These are phyloP conservation scores for Xylariales sp. DNA, from an alignment of 2,329 filamentous ascomycete genomes.

Conservation along the genomic window DNA sequence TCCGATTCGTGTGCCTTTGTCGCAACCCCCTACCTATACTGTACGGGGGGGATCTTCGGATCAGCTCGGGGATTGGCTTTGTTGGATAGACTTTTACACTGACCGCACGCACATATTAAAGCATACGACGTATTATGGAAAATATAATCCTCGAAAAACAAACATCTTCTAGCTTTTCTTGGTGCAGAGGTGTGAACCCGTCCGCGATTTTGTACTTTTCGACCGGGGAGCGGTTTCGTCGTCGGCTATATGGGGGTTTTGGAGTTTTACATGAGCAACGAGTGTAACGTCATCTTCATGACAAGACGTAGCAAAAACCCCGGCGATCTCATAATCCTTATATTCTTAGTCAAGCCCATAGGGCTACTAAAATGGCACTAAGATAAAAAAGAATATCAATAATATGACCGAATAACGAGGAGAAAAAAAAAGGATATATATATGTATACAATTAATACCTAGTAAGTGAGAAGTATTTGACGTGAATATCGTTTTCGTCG, in stretches of 20 bases:
- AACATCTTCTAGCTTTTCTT: neutral
- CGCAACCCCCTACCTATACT: neutral
- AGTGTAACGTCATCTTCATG: too few species aligned
- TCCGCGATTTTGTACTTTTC: neutral
- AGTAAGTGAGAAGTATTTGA: neutral
- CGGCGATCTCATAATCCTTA: slow-evolving; percentile 22
- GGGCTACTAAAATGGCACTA: slow-evolving; percentile 3
- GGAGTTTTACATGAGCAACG: too few species aligned
- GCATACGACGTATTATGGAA: too few species aligned
- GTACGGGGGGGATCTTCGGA: neutral
- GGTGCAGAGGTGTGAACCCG: neutral
- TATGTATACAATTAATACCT: neutral
- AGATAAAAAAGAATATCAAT: neutral
- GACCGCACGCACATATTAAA: too few species aligned
- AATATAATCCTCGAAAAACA: too few species aligned
- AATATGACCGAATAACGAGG: slow-evolving; percentile 3
- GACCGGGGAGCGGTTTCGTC: too few species aligned
- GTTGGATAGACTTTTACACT: too few species aligned
- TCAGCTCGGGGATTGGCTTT: slow-evolving; percentile 2
- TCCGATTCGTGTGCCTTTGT: neutral
- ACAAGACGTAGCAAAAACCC: neutral
- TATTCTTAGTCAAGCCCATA: slow-evolving; percentile 28
- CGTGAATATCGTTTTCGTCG: neutral
- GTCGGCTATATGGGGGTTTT: too few species aligned
- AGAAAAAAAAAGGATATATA: too few species aligned